phyloP scores from a whole-genome alignment of 208 protist genomes.

The Phytomonas sp. region DNA sequence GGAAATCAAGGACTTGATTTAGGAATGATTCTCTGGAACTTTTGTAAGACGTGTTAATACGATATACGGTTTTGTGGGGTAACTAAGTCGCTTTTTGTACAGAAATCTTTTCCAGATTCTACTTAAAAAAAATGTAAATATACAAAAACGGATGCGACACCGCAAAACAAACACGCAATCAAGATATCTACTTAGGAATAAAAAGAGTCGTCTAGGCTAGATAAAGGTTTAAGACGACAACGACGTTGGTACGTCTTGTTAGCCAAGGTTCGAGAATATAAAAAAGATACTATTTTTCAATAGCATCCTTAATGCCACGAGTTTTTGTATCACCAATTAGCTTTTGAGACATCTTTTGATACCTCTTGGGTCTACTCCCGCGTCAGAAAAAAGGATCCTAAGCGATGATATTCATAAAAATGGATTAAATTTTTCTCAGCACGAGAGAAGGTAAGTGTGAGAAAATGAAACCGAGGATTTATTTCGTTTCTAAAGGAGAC shows the following conservation, averaged over 20 bases:
- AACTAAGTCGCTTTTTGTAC: neutral
- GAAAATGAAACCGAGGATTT: neutral
- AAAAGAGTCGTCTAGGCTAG: neutral
- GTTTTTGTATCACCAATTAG: neutral
- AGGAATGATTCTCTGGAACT: neutral
- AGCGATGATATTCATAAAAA: neutral
- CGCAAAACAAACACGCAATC: neutral
- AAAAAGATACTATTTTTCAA: neutral
- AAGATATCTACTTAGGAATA: neutral
- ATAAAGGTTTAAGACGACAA: neutral
- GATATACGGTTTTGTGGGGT: neutral
- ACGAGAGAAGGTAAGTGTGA: neutral
- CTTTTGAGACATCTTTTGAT: neutral
- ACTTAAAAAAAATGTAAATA: neutral
- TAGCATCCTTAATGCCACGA: neutral
- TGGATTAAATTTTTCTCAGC: neutral
- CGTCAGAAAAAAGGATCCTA: neutral
- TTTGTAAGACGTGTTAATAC: neutral
- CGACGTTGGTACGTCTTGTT: neutral
- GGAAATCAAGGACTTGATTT: neutral
- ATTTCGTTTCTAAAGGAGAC: too few relatives aligned
- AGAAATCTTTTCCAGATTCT: neutral
- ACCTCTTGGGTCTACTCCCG: neutral
- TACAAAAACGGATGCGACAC: neutral
- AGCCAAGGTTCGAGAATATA: neutral